A percentile compares a stretch with the other conserved stretches of the same genome.
Evolutionary conservation across 2,329 filamentous ascomycete species (phyloP).

Genomic region (Cryphonectria japonica): DNA sequence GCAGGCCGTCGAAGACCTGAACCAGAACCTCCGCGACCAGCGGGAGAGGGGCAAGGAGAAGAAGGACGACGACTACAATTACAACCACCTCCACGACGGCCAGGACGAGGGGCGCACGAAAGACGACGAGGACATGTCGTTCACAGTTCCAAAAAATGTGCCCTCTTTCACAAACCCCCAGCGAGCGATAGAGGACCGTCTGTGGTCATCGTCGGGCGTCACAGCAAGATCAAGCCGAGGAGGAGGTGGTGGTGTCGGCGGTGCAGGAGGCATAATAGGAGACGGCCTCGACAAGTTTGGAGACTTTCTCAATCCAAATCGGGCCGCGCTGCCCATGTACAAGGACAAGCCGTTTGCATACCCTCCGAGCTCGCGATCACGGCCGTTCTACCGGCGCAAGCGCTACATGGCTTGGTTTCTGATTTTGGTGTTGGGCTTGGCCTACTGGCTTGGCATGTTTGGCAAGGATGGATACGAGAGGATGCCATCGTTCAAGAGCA

Average conservation of each 20-base stretch:
- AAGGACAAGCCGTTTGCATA: conserved; percentile 96
- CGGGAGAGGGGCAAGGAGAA: conserved; percentile 25
- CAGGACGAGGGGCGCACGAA: conserved; percentile 10
- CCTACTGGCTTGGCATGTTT: conserved; percentile 75
- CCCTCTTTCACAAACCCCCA: conserved; percentile 69
- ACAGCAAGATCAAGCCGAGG: conserved; percentile 44
- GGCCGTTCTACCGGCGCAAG: conserved; percentile 67
- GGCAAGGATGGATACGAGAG: conserved; percentile 41
- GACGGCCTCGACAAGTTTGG: conserved; percentile 66
- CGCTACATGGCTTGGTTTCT: conserved; percentile 55
- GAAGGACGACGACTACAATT: conserved; percentile 32
- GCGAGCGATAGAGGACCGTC: conserved; percentile 66
- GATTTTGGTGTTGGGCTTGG: conserved; percentile 54
- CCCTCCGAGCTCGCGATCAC: conserved; percentile 60
- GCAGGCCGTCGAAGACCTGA: conserved; percentile 48
- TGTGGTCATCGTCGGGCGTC: conserved; percentile 62
- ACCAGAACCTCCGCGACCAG: conserved; percentile 29
- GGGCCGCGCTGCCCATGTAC: conserved; percentile 81
- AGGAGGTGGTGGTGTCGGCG: conserved; percentile 8
- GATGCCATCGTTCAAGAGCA: conserved; percentile 45
- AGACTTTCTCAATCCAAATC: conserved; percentile 63
- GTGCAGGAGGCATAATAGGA: conserved; percentile 44
- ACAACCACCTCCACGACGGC: conserved; percentile 18
- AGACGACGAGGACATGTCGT: conserved; percentile 57
- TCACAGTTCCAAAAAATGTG: conserved; percentile 70